A percentile compares a stretch with the other conserved stretches of the same genome.
These are phyloP conservation scores for Backusella psychrophila DNA, from an alignment of 192 early-diverging fungal genomes.

Conservation along the genomic window DNA sequence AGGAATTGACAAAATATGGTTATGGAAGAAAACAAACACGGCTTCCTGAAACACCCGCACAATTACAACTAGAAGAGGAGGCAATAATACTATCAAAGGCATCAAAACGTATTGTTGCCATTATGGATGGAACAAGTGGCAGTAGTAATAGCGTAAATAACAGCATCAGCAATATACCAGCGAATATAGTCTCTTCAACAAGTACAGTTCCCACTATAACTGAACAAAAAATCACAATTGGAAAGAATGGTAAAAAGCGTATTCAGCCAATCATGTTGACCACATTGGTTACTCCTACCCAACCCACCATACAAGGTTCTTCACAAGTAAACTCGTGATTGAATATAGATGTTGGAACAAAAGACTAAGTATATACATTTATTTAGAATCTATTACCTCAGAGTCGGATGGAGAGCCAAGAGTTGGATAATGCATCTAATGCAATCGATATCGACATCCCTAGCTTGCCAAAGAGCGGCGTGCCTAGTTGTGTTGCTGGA, in stretches of 20 bases:
- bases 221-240: slow-evolving; percentile 61
- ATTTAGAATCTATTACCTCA: neutral
- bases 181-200: neutral
- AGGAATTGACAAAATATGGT: slow-evolving; percentile 47
- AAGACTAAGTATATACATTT: too few relatives aligned
- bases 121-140: slow-evolving; percentile 26
- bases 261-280: slow-evolving; percentile 64
- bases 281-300: neutral
- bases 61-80: slow-evolving; percentile 68
- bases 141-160: neutral
- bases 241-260: slow-evolving; percentile 80
- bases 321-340: neutral
- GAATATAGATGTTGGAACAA: too few relatives aligned
- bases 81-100: slow-evolving; percentile 18
- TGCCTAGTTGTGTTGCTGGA: slow-evolving; percentile 29
- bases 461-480: neutral
- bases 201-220: slow-evolving; percentile 2
- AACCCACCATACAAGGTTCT: neutral
- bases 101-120: slow-evolving; percentile 19
- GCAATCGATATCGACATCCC: neutral
- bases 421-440: neutral
- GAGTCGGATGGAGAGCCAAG: neutral
- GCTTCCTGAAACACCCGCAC: slow-evolving; percentile 60
- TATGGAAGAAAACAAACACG: slow-evolving; percentile 44
- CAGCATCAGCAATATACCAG: neutral